Percentiles rank a stretch among this genome's conserved stretches.
phyloP scores from a whole-genome alignment of 306 rosid species.

The Boehmeria nivea region DNA sequence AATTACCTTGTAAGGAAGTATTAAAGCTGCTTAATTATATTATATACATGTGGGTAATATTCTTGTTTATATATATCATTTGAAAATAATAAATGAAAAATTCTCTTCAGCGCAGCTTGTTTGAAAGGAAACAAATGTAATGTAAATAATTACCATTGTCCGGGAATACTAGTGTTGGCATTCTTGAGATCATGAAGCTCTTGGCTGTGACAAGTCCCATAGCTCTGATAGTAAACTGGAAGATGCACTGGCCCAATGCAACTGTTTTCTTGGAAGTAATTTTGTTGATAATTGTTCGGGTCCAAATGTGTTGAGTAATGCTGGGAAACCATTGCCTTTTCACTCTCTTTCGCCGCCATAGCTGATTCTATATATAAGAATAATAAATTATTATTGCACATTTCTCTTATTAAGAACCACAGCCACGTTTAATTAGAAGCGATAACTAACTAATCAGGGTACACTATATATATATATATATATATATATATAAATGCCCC shows the following conservation, averaged over 20 bases:
- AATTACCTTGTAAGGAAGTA: too few species aligned
- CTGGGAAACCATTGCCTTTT: slow-evolving; percentile 6
- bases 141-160: slow-evolving; percentile 19
- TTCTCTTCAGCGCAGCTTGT: too few species aligned
- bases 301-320: slow-evolving; percentile 2
- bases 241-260: slow-evolving; percentile 1
- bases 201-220: slow-evolving; percentile 11
- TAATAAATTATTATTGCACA: neutral
- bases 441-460: too few species aligned
- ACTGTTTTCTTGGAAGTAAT: slow-evolving; percentile 9
- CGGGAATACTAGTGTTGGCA: slow-evolving; percentile 9
- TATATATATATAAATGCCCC: too few species aligned
- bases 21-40: too few species aligned
- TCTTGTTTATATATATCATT: too few species aligned
- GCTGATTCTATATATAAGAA: slow-evolving; percentile 25
- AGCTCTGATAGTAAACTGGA: slow-evolving; percentile 6
- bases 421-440: too few species aligned
- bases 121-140: neutral
- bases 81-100: too few species aligned
- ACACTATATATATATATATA: too few species aligned
- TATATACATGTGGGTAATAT: too few species aligned
- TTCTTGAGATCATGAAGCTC: slow-evolving; percentile 12
- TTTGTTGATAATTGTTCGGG: slow-evolving; percentile 13
- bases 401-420: too few species aligned
- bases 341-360: slow-evolving; percentile 27